Evolutionary conservation across 495 filamentous ascomycete genomes (phyloP).

Genomic region (Parathielavia appendiculata): DNA sequence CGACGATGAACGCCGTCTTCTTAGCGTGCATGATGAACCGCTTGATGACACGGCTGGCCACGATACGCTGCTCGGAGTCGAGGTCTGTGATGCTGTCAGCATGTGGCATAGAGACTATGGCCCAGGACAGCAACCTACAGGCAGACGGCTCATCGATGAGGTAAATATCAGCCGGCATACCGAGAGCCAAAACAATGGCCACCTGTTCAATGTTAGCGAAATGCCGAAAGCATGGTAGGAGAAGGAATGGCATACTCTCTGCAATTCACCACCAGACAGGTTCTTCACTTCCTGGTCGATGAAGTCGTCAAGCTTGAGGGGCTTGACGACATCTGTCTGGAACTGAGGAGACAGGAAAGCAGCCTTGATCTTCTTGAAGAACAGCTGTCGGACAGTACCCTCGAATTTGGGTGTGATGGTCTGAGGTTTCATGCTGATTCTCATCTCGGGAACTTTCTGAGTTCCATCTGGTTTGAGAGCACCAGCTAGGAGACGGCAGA

Average conservation of each 20-base stretch:
- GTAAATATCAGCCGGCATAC: constrained; percentile 96
- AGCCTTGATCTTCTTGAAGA: constrained; percentile 78
- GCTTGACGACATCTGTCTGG: constrained; percentile 99
- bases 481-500: constrained; percentile 93
- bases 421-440: constrained; percentile 98
- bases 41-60: constrained; percentile 95
- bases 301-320: constrained; percentile 94
- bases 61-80: constrained; percentile 97
- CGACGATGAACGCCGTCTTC: constrained; percentile 98
- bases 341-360: constrained; percentile 95
- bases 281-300: constrained; percentile 99
- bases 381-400: constrained; percentile 85
- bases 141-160: constrained; percentile 76
- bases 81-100: constrained; percentile 41
- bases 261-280: constrained; percentile 96
- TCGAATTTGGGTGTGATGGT: constrained; percentile 98
- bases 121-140: constrained; percentile 20
- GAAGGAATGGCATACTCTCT: constrained; percentile 49
- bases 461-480: constrained; percentile 80
- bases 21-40: constrained; percentile 99
- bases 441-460: constrained; percentile 79
- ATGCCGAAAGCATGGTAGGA: not conserved
- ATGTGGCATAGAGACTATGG: not conserved
- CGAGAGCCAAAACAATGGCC: constrained; percentile 91
- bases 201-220: constrained; percentile 44